Evolutionary conservation across 2,329 filamentous ascomycete species (phyloP).

Genomic region (Rutstroemia sp.): DNA sequence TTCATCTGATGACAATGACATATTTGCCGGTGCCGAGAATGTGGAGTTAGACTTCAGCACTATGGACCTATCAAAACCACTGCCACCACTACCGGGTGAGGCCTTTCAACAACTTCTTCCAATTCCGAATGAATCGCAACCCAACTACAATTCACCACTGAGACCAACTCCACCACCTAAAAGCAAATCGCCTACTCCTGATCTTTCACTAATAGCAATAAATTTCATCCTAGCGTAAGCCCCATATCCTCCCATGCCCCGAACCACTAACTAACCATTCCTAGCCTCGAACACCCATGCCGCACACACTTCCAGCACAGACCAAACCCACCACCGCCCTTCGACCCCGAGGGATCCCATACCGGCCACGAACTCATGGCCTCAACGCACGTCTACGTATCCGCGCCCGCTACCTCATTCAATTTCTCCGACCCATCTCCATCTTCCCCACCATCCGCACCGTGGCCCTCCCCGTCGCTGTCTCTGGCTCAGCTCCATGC

Average conservation of each 20-base stretch:
- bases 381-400: constrained; percentile 19
- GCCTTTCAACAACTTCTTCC: background rate
- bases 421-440: background rate
- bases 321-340: background rate
- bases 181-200: background rate
- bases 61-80: background rate
- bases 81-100: background rate
- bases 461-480: constrained; percentile 9
- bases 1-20: background rate
- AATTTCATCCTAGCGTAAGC: constrained; percentile 28
- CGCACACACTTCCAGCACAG: constrained; percentile 3
- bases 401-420: constrained; percentile 15
- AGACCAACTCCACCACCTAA: too few relatives aligned
- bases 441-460: background rate
- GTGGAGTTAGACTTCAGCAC: background rate
- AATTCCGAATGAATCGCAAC: background rate
- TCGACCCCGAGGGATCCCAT: constrained; percentile 7
- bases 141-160: too few relatives aligned
- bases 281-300: constrained; percentile 6
- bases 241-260: background rate
- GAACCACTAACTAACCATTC: background rate
- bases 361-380: constrained; percentile 26
- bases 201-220: constrained; percentile 20
- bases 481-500: constrained; percentile 14
- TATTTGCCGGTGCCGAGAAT: background rate